Evolutionary conservation across 371 early-diverging fungal genomes (phyloP).

Genomic region (Syncephalastrum sp.): DNA sequence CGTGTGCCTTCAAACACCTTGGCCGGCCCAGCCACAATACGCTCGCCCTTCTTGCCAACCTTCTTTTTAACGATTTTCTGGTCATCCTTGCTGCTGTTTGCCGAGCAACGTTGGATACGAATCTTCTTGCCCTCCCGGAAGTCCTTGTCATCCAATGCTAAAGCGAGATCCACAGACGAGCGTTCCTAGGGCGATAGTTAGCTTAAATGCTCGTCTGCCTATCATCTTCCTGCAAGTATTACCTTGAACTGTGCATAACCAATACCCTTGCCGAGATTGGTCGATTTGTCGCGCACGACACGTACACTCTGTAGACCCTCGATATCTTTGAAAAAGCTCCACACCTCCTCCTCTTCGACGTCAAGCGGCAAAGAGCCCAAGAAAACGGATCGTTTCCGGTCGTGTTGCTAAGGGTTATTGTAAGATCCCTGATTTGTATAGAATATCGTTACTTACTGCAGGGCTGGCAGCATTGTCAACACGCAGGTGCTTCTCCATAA

Average conservation of each 20-base stretch:
- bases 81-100: constrained; percentile 16
- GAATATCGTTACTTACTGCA: constrained; percentile 7
- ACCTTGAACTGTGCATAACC: constrained; percentile 81
- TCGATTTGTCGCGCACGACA: constrained; percentile 81
- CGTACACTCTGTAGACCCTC: constrained; percentile 87
- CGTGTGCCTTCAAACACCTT: constrained; percentile 62
- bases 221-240: background rate
- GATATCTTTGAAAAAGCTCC: constrained; percentile 79
- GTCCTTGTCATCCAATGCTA: constrained; percentile 75
- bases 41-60: constrained; percentile 32
- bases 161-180: constrained; percentile 67
- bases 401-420: constrained; percentile 38
- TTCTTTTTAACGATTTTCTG: constrained; percentile 43
- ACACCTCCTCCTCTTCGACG: constrained; percentile 83
- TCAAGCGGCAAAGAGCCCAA: constrained; percentile 91
- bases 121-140: constrained; percentile 58
- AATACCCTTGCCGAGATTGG: constrained; percentile 95
- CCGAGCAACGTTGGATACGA: constrained; percentile 63
- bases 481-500: constrained; percentile 85
- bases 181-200: no score
- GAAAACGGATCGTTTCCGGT: constrained; percentile 85
- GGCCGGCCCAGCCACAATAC: constrained; percentile 24
- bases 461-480: constrained; percentile 71
- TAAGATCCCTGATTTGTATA: background rate
- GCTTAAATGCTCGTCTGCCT: no score